Conservation (phyloP, 1,284 basidiomycete genomes). For the Ceratobasidium theobromae region DNA sequence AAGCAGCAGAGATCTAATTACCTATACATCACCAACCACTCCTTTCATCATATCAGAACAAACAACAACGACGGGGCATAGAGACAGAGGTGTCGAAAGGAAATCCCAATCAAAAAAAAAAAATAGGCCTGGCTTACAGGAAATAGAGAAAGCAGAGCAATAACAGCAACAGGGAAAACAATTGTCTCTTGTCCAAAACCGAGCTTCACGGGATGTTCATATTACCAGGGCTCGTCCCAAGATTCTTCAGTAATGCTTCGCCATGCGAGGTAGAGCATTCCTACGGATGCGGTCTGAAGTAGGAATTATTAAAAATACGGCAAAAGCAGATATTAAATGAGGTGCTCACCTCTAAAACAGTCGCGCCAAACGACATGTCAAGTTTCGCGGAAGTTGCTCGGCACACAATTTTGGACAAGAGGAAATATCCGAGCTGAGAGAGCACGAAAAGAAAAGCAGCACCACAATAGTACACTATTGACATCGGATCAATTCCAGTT, state of each 20-base stretch:
- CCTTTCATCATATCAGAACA: no score
- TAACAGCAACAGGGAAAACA: neutral
- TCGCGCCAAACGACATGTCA: constrained; percentile 81
- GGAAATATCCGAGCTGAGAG: constrained; percentile 74
- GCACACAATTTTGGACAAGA: constrained; percentile 75
- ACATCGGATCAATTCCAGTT: neutral
- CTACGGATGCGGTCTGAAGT: constrained; percentile 59
- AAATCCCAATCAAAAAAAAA: no score
- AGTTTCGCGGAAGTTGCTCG: constrained; percentile 62
- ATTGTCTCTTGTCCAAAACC: neutral
- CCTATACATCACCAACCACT: no score
- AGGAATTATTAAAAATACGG: neutral
- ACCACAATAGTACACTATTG: constrained; percentile 58
- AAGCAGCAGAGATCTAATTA: no score
- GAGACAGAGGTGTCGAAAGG: no score
- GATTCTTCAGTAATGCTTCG: constrained; percentile 72
- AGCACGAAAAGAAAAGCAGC: constrained; percentile 69
- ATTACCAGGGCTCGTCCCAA: constrained; percentile 29
- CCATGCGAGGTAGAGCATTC: constrained; percentile 76
- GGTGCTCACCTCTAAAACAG: constrained; percentile 55
- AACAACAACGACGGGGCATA: no score
- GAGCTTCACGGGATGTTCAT: neutral
- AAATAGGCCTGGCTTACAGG: neutral
- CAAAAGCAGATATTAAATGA: no score
- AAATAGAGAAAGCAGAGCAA: neutral